Evolutionary conservation across 805 yeast genomes (phyloP).

Genomic region (Candida quercuum): DNA sequence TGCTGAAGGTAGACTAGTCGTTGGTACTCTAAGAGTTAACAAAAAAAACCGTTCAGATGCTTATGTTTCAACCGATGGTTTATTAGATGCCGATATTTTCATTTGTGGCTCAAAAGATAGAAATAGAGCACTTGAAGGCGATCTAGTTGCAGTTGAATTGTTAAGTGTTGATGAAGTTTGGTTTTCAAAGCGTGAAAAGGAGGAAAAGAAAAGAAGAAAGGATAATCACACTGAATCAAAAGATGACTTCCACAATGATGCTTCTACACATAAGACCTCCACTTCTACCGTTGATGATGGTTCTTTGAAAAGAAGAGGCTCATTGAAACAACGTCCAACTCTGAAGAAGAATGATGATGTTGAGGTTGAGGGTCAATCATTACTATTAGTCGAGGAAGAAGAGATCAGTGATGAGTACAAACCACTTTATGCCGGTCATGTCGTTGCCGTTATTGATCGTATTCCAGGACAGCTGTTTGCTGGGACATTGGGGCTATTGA

Average conservation of each 20-base stretch:
- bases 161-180: slow-evolving; percentile 96
- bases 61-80: slow-evolving; percentile 94
- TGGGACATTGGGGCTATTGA: slow-evolving; percentile 86
- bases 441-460: slow-evolving; percentile 95
- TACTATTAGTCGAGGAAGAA: slow-evolving; percentile 88
- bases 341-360: slow-evolving; percentile 98
- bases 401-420: slow-evolving; percentile 89
- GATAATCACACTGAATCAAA: slow-evolving; percentile 50
- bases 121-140: slow-evolving; percentile 96
- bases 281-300: slow-evolving; percentile 26
- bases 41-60: slow-evolving; percentile 97
- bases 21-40: slow-evolving; percentile 90
- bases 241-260: slow-evolving; percentile 78
- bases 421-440: slow-evolving; percentile 96
- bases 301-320: slow-evolving; percentile 72
- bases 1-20: slow-evolving; percentile 84
- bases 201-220: slow-evolving; percentile 91
- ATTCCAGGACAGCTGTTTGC: slow-evolving; percentile 95
- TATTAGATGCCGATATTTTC: slow-evolving; percentile 92
- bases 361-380: slow-evolving; percentile 96
- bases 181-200: slow-evolving; percentile 94
- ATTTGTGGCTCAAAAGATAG: slow-evolving; percentile 98
- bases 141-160: slow-evolving; percentile 91
- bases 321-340: slow-evolving; percentile 90
- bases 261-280: slow-evolving; percentile 48